Evolutionary conservation across 2,329 filamentous ascomycete species (phyloP), one percentile per base, ranked within the genome.

Genomic region (Talaromyces sp.): DNA sequence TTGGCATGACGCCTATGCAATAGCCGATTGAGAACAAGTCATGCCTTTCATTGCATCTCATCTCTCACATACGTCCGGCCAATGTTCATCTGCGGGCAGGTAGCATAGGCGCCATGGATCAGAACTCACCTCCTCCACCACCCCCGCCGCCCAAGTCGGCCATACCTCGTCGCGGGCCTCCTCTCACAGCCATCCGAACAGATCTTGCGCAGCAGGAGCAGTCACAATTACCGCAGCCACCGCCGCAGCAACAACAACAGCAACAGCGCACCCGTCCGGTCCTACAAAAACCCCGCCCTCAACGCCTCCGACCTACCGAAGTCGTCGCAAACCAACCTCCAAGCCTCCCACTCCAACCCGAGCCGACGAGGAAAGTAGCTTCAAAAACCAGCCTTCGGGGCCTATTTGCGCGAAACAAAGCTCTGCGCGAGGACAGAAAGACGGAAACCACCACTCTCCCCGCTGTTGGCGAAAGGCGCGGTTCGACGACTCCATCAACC

Each of bases 351-450:
- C 71, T 78, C 36, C 74, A 75, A 56, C 63, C 70, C 8, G 65
- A 67, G 19, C 70, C 72, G 1, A 68, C 73, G 10, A 79, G 75
- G 64, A 73, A 72, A 17, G 74, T 78, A 63, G 68, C 72, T 3
- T 79, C 78, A 36, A 78, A 76, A 65, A 72, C 76, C 11, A 75
- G 76, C 38, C 69, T 80, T 56, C 75, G 75, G 60, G 73, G 68
- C 56, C 69, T 80, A 11, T 79, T 80, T 65, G 72, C 71, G 17
- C 75, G 76, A 40, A 76, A 76, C 13, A 79, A 78, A 63, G 51
- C 73, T 3, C 61, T 70, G 25, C 76, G 76, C 31, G 70, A 70
- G 43, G 62, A 69, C 31, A 65, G 58, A 22, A 69, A 70, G 25
- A 68, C 69, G 22, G 74, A 78, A 17, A 61, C 62, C 34, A 61